A percentile compares a stretch with the other conserved stretches of the same genome.
These are phyloP conservation scores for Centella asiatica DNA, from an alignment of 129 eudicot species.

Conservation along the genomic window DNA sequence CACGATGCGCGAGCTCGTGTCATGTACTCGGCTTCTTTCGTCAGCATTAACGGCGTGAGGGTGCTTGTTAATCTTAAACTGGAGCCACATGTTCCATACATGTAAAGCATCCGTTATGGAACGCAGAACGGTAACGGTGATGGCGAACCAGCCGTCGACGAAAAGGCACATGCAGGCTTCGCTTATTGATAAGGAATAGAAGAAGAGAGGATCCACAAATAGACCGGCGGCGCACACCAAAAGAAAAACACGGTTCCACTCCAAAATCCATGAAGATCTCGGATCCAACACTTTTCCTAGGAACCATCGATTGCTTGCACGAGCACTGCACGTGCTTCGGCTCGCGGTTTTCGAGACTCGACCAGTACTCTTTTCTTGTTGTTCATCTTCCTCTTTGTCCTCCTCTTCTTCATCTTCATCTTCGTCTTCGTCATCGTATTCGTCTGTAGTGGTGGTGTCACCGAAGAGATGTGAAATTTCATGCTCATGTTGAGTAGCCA, in stretches of 20 bases:
- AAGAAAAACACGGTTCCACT: slow-evolving; percentile 78
- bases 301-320: slow-evolving; percentile 19
- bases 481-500: slow-evolving; percentile 23
- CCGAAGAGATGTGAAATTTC: slow-evolving; percentile 24
- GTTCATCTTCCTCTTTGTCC: slow-evolving; percentile 21
- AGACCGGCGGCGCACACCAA: slow-evolving; percentile 58
- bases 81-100: slow-evolving; percentile 93
- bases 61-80: slow-evolving; percentile 49
- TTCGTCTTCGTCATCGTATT: slow-evolving; percentile 3
- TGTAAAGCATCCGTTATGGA: slow-evolving; percentile 67
- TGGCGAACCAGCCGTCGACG: slow-evolving; percentile 85
- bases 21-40: slow-evolving; percentile 13
- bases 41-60: slow-evolving; percentile 3
- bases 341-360: too few relatives aligned
- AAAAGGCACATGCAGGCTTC: slow-evolving; percentile 70
- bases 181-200: slow-evolving; percentile 67
- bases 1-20: slow-evolving; percentile 14
- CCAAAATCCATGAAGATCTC: slow-evolving; percentile 56
- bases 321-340: slow-evolving; percentile 20
- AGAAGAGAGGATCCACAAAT: slow-evolving; percentile 81
- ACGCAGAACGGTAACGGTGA: slow-evolving; percentile 68
- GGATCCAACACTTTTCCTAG: slow-evolving; percentile 47
- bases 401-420: slow-evolving; percentile 17
- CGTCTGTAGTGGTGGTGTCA: slow-evolving; percentile 8
- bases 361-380: too few relatives aligned